phyloP scores from a whole-genome alignment of 176 grass and related monocot species.

The Oropetium thomaeum region DNA sequence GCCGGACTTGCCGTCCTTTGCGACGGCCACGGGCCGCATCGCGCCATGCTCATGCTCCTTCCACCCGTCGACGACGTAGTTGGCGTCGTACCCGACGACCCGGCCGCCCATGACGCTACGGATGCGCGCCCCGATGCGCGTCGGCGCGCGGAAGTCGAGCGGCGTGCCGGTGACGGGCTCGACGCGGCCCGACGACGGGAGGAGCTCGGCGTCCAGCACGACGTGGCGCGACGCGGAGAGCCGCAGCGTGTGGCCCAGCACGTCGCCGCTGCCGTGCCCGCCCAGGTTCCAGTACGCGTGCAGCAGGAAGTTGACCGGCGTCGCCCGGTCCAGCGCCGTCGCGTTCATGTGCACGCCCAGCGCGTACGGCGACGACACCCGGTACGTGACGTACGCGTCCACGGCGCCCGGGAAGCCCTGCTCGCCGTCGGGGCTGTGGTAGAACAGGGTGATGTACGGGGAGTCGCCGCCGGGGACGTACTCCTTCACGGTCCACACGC shows the following conservation, averaged over 20 bases:
- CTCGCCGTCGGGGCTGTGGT: constrained; percentile 79
- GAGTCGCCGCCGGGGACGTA: constrained; percentile 49
- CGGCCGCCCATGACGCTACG: constrained; percentile 32
- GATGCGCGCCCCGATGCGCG: constrained; percentile 57
- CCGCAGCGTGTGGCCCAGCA: constrained; percentile 58
- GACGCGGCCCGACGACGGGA: constrained; percentile 59
- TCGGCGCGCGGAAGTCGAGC: constrained; percentile 55
- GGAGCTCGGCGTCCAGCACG: constrained; percentile 44
- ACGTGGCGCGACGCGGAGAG: constrained; percentile 53
- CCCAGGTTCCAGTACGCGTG: constrained; percentile 82
- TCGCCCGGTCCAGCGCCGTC: constrained; percentile 53
- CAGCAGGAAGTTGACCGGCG: constrained; percentile 70
- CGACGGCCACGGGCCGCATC: constrained; percentile 59
- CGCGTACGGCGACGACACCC: constrained; percentile 44
- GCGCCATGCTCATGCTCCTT: no score
- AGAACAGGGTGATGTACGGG: constrained; percentile 63
- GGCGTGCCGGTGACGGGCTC: constrained; percentile 51
- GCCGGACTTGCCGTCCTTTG: constrained; percentile 41
- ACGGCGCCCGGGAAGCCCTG: constrained; percentile 78
- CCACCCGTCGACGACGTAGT: constrained; percentile 55
- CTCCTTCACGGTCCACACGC: constrained; percentile 78
- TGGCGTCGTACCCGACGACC: constrained; percentile 59
- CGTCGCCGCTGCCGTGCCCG: constrained; percentile 57
- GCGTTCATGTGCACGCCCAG: constrained; percentile 54
- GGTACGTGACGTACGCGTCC: constrained; percentile 77